Conservation (phyloP, 306 rosid genomes). For the Dryas octopetala region DNA sequence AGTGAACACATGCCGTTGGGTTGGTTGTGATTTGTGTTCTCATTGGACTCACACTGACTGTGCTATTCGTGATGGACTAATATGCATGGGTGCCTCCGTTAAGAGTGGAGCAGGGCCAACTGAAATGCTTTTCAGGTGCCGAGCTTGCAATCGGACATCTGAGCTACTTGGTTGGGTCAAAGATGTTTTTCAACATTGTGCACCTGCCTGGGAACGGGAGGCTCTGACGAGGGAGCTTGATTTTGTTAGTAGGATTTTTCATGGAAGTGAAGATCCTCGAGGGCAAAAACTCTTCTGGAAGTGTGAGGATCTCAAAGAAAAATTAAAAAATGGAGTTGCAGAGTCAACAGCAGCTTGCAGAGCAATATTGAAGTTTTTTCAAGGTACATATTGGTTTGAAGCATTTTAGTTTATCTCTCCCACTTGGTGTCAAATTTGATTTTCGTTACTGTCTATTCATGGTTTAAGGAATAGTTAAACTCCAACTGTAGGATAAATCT, state of each 20-base stretch:
- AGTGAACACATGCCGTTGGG: slow-evolving; percentile 98
- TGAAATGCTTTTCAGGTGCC: slow-evolving; percentile 96
- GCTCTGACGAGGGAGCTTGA: slow-evolving; percentile 86
- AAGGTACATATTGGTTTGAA: slow-evolving; percentile 48
- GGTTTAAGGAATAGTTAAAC: neutral
- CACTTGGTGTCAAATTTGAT: neutral
- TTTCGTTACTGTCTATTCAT: neutral
- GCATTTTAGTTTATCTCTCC: slow-evolving; percentile 12
- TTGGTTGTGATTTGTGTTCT: slow-evolving; percentile 93
- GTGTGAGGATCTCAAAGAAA: slow-evolving; percentile 83
- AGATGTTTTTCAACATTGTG: slow-evolving; percentile 97
- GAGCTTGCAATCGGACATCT: slow-evolving; percentile 89
- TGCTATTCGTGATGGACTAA: slow-evolving; percentile 89
- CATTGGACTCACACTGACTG: slow-evolving; percentile 99
- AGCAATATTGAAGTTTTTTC: slow-evolving; percentile 78
- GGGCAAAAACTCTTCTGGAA: slow-evolving; percentile 80
- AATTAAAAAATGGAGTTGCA: slow-evolving; percentile 56
- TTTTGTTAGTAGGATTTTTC: slow-evolving; percentile 89
- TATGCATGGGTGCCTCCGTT: slow-evolving; percentile 69
- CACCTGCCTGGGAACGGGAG: slow-evolving; percentile 88
- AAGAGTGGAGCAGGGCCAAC: slow-evolving; percentile 73
- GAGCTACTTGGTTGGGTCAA: slow-evolving; percentile 97
- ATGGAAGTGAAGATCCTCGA: slow-evolving; percentile 82
- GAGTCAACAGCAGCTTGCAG: slow-evolving; percentile 72
- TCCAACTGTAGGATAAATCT: neutral